Conservation (phyloP, 1,284 basidiomycete species). For the Caloboletus firmus region DNA sequence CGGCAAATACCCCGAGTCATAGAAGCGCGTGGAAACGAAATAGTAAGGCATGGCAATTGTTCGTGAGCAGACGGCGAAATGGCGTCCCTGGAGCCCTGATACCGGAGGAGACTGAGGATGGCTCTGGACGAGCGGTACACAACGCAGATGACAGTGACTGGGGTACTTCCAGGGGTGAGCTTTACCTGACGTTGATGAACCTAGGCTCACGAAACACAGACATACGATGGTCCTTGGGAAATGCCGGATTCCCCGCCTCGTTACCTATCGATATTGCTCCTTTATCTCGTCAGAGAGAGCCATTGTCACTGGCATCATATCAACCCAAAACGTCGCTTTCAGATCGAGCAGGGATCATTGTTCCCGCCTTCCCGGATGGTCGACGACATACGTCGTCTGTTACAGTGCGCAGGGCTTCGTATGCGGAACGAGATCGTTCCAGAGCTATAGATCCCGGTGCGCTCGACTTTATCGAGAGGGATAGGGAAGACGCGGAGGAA, state of each 20-base stretch:
- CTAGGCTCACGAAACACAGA: slow-evolving; percentile 18
- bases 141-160: slow-evolving; percentile 25
- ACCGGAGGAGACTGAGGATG: slow-evolving; percentile 48
- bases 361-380: slow-evolving; percentile 25
- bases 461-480: slow-evolving; percentile 54
- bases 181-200: neutral
- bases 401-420: slow-evolving; percentile 56
- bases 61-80: slow-evolving; percentile 49
- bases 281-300: slow-evolving; percentile 37
- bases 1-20: slow-evolving; percentile 68
- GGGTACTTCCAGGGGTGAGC: slow-evolving; percentile 27
- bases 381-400: slow-evolving; percentile 41
- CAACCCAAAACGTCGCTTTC: slow-evolving; percentile 49
- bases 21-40: slow-evolving; percentile 65
- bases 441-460: slow-evolving; percentile 67
- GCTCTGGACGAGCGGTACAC: slow-evolving; percentile 16
- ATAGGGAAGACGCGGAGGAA: slow-evolving; percentile 45
- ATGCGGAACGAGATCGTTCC: slow-evolving; percentile 64
- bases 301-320: slow-evolving; percentile 53
- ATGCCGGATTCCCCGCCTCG: slow-evolving; percentile 48
- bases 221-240: slow-evolving; percentile 24
- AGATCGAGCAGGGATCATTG: slow-evolving; percentile 34
- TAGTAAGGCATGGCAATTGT: slow-evolving; percentile 62
- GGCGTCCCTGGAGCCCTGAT: slow-evolving; percentile 40
- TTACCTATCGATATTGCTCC: slow-evolving; percentile 60